Conservation (phyloP, 2,329 filamentous ascomycete genomes). For the Fusarium praegraminearum region DNA sequence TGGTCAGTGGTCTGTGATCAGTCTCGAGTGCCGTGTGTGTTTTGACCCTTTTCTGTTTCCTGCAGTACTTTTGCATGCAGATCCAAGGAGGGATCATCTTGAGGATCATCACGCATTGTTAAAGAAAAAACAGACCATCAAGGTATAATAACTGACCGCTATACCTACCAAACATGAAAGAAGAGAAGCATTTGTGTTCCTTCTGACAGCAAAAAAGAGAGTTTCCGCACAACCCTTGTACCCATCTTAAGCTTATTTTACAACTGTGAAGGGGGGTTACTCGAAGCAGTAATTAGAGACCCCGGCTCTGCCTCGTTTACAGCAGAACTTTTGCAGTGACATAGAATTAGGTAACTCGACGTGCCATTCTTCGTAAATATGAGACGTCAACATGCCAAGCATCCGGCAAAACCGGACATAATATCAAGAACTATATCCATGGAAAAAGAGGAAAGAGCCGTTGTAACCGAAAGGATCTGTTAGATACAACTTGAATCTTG, state of each 20-base stretch:
- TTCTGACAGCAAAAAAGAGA: constrained; percentile 1
- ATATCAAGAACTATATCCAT: not conserved
- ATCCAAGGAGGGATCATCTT: not conserved
- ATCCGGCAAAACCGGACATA: constrained; percentile 46
- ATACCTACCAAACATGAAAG: not conserved
- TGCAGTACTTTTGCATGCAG: not conserved
- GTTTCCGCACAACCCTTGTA: constrained; percentile 35
- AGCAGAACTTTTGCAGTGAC: constrained; percentile 29
- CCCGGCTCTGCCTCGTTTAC: not conserved
- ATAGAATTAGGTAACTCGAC: constrained; percentile 5
- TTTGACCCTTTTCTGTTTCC: not conserved
- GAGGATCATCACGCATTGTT: not conserved
- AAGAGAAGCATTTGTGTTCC: not conserved
- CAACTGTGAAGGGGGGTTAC: constrained; percentile 26
- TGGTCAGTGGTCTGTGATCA: not conserved
- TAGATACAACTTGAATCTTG: not conserved
- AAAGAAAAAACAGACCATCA: not conserved
- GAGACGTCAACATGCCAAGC: constrained; percentile 38
- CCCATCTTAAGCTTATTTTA: constrained; percentile 49
- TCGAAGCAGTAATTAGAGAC: constrained; percentile 21
- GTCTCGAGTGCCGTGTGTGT: constrained; percentile 2
- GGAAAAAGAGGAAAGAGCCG: constrained; percentile 14
- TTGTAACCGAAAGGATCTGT: constrained; percentile 37
- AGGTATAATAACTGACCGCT: not conserved
- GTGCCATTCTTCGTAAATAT: constrained; percentile 16